Evolutionary conservation across 1,284 basidiomycete genomes (phyloP).

Genomic region (Moesziomyces sp.): DNA sequence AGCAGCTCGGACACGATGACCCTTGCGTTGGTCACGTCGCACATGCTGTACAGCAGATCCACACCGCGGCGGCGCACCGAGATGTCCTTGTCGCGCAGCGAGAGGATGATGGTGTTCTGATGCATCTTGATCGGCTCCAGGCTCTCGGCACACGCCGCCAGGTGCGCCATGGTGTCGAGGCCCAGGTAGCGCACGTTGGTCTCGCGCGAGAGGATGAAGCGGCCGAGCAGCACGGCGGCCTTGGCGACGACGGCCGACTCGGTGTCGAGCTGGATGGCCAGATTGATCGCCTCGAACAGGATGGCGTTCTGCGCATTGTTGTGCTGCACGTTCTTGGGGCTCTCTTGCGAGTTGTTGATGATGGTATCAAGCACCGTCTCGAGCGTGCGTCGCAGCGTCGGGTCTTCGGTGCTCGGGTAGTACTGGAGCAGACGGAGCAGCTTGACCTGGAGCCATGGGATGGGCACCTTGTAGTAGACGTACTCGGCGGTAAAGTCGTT

Average conservation of each 20-base stretch:
- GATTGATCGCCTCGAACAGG: conserved; percentile 96
- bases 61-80: conserved; percentile 92
- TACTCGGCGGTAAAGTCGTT: conserved; percentile 86
- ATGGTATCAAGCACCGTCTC: conserved; percentile 87
- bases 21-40: conserved; percentile 93
- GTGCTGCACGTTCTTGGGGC: conserved; percentile 93
- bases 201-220: conserved; percentile 96
- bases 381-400: conserved; percentile 79
- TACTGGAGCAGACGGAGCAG: conserved; percentile 92
- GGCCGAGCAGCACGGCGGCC: conserved; percentile 89
- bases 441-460: conserved; percentile 98
- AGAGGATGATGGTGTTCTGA: conserved; percentile 92
- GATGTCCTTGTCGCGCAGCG: conserved; percentile 95
- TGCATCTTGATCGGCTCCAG: conserved; percentile 93
- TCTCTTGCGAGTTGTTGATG: conserved; percentile 93
- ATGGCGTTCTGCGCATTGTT: conserved; percentile 98
- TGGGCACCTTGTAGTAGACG: conserved; percentile 96
- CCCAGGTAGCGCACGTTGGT: conserved; percentile 98
- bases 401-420: conserved; percentile 92
- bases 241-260: conserved; percentile 88
- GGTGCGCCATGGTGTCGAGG: conserved; percentile 96
- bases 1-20: conserved; percentile 93
- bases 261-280: conserved; percentile 95
- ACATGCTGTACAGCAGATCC: conserved; percentile 98
- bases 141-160: conserved; percentile 86